Evolutionary conservation across 495 filamentous ascomycete genomes (phyloP), one percentile per base, ranked within the genome.

Genomic region (Clohesyomyces aquaticus): DNA sequence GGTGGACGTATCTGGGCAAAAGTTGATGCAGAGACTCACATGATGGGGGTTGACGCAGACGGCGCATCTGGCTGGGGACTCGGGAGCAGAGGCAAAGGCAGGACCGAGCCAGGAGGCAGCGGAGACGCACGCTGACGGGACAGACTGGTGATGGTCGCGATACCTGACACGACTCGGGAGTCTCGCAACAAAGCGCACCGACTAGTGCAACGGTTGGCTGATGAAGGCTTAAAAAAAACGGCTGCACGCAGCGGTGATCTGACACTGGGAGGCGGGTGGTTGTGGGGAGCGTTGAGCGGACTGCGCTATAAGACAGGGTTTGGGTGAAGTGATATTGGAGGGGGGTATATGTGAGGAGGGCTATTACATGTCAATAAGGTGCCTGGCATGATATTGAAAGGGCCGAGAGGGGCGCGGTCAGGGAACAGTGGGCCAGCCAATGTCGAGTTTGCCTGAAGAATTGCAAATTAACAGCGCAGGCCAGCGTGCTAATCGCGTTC

Each of bases 1-100:
- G 57, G 60, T 77, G 73, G 73, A 73, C 58, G 52, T 77, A 75
- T 65, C 61, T 75, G 32, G 75, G 74, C 26, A 19, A 45, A 23
- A 61, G 38, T 32, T 71, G 67, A 70, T 59, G 58, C 58, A 21
- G 56, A 23, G 58, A 38, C 28, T 23, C 61, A 64, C 61, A 64
- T 64, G 61, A 64, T 26, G 49, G 38, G 2, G 16, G 46, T 32
- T 52, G 27, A 11, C 52, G 64, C 58, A 56, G 58, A 42, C 48
- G 1, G 42, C 47, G 22, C 16, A 35, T 19, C 21, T 32, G 48
- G 11, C 19, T 28, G 29, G 43, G 18, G 12, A 29, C 4, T 10
- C 9, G 25, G 55, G 48, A 38, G 47, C 59, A 42, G 27, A 48
- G 11, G 46, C 45, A 38, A 21, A 38, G 32, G 14, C 43, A 22